phyloP scores from a whole-genome alignment of 2,329 filamentous ascomycete genomes.

The Verruconis gallopava region DNA sequence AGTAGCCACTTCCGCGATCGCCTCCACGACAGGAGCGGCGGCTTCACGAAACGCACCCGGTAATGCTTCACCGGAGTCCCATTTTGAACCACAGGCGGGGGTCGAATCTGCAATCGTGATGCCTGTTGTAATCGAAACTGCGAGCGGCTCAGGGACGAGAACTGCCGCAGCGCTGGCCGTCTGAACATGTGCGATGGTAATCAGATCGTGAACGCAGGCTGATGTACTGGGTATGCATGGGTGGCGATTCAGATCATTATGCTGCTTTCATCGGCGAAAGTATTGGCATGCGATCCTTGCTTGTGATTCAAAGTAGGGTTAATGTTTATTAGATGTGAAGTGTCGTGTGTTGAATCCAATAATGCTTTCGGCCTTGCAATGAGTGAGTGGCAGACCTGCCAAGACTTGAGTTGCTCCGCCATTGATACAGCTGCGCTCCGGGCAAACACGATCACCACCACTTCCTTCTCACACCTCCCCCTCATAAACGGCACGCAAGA shows the following conservation, averaged over 20 bases:
- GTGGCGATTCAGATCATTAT: not conserved
- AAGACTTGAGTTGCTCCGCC: no score
- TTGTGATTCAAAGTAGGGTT: no score
- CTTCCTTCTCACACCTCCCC: conserved; percentile 2
- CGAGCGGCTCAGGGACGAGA: not conserved
- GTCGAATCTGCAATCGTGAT: no score
- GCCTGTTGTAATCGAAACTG: conserved; percentile 4
- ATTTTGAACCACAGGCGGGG: not conserved
- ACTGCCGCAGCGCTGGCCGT: conserved; percentile 5
- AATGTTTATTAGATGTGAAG: no score
- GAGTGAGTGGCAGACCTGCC: no score
- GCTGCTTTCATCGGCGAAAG: no score
- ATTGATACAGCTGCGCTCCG: not conserved
- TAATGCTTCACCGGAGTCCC: not conserved
- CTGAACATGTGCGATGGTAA: conserved; percentile 8
- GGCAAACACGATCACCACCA: conserved; percentile 1
- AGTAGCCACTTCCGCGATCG: conserved; percentile 2
- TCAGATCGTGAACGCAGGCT: not conserved
- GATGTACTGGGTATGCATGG: not conserved
- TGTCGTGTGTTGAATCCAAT: no score
- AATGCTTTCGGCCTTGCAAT: no score
- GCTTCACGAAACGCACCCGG: conserved; percentile 6
- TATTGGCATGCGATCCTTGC: no score
- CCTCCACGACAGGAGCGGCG: conserved; percentile 4
- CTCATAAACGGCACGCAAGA: conserved; percentile 18